phyloP scores from a whole-genome alignment of 2,329 filamentous ascomycete species.

The Neurospora sp. region DNA sequence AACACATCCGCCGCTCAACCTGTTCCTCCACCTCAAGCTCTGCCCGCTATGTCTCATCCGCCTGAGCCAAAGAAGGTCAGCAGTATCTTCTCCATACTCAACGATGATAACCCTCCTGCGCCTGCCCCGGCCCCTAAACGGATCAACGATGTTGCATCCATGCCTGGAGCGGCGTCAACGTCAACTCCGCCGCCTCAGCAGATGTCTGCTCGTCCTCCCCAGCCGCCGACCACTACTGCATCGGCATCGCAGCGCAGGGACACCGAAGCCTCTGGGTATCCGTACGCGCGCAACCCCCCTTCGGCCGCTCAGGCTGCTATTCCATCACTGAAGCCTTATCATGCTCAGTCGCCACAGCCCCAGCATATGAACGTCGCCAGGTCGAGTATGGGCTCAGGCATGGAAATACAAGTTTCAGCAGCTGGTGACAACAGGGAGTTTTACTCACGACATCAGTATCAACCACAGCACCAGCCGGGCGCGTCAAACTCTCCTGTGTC shows the following conservation, averaged over 20 bases:
- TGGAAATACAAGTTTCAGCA: conserved; percentile 27
- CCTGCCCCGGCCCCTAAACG: conserved; percentile 39
- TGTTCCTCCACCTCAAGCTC: conserved; percentile 28
- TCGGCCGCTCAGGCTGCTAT: conserved; percentile 34
- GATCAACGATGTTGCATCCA: conserved; percentile 34
- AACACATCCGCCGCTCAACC: conserved; percentile 10
- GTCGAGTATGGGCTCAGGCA: conserved; percentile 29
- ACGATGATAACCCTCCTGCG: conserved; percentile 45
- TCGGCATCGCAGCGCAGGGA: conserved; percentile 38
- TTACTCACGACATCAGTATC: conserved; percentile 30
- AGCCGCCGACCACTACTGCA: conserved; percentile 28
- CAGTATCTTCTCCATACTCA: conserved; percentile 52
- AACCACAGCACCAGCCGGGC: conserved; percentile 21
- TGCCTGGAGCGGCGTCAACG: conserved; percentile 24
- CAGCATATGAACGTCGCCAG: conserved; percentile 37
- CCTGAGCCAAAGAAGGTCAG: conserved; percentile 47
- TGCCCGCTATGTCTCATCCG: conserved; percentile 30
- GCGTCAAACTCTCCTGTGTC: conserved; percentile 22
- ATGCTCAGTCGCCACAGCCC: conserved; percentile 39
- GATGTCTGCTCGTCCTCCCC: conserved; percentile 31
- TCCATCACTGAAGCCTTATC: conserved; percentile 44
- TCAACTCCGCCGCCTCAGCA: conserved; percentile 42
- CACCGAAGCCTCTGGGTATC: conserved; percentile 34
- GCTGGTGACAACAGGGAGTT: conserved; percentile 34
- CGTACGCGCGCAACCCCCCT: conserved; percentile 33